Base-by-base conservation (phyloP, 2,329 filamentous ascomycete species). In the Colletotrichum cordylinicola region DNA sequence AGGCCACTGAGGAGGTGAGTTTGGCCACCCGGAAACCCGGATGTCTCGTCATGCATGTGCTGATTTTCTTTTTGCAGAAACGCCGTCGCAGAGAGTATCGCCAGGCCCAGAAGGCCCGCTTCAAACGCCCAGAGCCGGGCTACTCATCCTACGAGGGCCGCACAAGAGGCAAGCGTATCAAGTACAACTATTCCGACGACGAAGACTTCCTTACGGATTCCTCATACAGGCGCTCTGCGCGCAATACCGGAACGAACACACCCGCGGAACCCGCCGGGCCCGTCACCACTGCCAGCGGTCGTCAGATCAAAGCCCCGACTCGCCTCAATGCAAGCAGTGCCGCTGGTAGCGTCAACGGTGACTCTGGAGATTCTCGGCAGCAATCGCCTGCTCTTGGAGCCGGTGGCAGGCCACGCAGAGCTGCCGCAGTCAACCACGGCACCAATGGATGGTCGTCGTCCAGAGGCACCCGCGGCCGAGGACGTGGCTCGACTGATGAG, bases 71-170 rank as follows among this genome's bases (percentile, higher is more conserved):
- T 27, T 24, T 6, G 29, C 78, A 96, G 94, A 98, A 98, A 90
- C 95, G 97, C 71, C 95, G 93, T 84, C 94, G 96, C 60, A 94
- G 97, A 74, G 97, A 99, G 81, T 98, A 99, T 81, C 93, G 97
- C 18, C 91, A 95, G 82, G 90, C 92, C 80, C 95, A 95, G 78
- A 96, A 96, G 82, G 95, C 96, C 77, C 93, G 94, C 75, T 98
- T 98, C 85, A 91, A 94, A 79, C 92, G 96, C 7, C 95, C 96
- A 8, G 96, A 98, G 80, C 93, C 94, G 12, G 96, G 96, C 6
- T 98, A 96, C 82, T 98, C 96, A 1, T 88, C 98, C 74, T 99
- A 99, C 83, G 97, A 99, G 86, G 97, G 97, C 66, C 95, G 97
- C 69, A 99, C 98, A 7, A 93, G 97, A 75, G 97, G 97, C 72